Percentiles rank a stretch among this genome's conserved stretches.
Conservation (phyloP, 1,139 yeast genomes). For the Blastobotrys malaysiensis region DNA sequence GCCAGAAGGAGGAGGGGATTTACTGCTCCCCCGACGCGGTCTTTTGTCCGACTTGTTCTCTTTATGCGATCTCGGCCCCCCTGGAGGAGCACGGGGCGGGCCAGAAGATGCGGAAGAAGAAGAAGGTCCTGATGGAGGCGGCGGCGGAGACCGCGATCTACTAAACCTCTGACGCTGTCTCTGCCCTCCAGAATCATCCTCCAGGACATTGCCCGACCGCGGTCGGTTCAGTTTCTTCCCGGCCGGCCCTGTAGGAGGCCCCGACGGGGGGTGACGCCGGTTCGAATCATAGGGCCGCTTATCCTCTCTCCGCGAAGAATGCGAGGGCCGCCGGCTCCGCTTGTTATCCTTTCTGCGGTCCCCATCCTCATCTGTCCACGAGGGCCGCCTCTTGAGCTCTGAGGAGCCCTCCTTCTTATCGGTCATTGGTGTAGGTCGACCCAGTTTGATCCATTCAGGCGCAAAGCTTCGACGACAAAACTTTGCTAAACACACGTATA, state of each 20-base stretch:
- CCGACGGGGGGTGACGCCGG: background rate
- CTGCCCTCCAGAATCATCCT: background rate
- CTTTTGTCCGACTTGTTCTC: background rate
- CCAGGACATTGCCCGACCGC: background rate
- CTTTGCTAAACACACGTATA: no score
- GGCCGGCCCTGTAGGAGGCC: background rate
- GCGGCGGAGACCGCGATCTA: background rate
- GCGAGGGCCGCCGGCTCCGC: background rate
- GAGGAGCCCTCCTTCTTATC: background rate
- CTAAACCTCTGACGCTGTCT: background rate
- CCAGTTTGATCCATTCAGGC: background rate
- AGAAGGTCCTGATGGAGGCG: no score
- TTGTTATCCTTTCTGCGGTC: background rate
- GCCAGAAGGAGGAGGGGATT: background rate
- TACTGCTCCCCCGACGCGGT: background rate
- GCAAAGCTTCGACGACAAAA: background rate
- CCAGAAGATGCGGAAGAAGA: no score
- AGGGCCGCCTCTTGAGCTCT: background rate
- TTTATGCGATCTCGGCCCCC: background rate
- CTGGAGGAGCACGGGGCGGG: background rate
- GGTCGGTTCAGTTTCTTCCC: background rate
- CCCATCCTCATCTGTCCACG: background rate
- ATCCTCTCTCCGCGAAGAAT: background rate
- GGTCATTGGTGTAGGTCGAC: background rate
- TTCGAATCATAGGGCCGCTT: background rate